Base-by-base conservation (phyloP, 345 rosid genomes). In the Carallia brachiata region DNA sequence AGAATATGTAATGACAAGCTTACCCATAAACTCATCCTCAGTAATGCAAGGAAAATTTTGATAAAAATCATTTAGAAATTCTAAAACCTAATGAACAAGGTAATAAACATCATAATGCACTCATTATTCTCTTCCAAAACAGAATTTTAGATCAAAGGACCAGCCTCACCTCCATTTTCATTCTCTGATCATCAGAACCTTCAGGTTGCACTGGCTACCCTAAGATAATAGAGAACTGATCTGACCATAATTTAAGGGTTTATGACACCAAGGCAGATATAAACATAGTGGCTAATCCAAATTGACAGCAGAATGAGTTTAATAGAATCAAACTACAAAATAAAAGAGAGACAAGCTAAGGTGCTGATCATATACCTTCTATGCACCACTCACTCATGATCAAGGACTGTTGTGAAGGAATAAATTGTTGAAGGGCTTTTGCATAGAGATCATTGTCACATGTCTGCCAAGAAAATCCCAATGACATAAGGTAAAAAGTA, bases 371-470 rank as follows among this genome's bases (percentile, higher is more conserved):
- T 60, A 61, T 83, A 91, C 98, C 96, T 84, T 83, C 57, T 81
- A 89, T 65, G 89, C 88, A 81, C 90, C 95, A 80, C 90, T 88
- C 92, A 89, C 4, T 32, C 23, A 23, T 86, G 56, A 78, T 75
- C 98, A 68, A 94, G 85, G 77, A 94, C 73, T 34, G 91, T 85
- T 69, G 81, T 76, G 77, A 94, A 91, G 59, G 93, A 83, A 82
- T 91, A 86, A 82, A 89, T 81, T 54, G 89, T 87, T 62, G 96
- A 83, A 91, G 85, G 76, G 97, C 93, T 80, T 91, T 89, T 17
- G 87, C 78, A 37, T 88, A 82, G 73, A 86, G 72, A 82, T 87
- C 81, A 58, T 79, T 91, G 79, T 85, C 85, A 80, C 81, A 91
- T 62, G 68, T 84, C 98, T 94, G 88, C 83, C 80, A 70, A 72